These are phyloP conservation scores for Termitomyces sp. DNA, from an alignment of 768 basidiomycete species.

Conservation along the genomic window DNA sequence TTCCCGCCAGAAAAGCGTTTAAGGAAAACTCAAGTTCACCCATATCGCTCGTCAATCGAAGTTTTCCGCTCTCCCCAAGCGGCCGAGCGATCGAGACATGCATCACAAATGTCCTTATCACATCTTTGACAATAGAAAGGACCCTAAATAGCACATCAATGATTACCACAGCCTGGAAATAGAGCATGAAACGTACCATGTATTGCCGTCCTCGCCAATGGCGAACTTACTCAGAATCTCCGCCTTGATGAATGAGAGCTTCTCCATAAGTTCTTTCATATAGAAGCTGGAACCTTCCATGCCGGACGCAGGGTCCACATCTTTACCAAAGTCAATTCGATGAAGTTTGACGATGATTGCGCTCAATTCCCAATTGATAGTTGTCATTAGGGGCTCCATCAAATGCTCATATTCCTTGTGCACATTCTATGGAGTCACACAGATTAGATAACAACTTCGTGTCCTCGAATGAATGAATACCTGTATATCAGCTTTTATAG, in stretches of 20 bases:
- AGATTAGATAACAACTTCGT: slow-evolving; percentile 2
- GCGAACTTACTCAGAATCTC: slow-evolving; percentile 70
- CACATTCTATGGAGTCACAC: slow-evolving; percentile 36
- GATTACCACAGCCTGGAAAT: neutral
- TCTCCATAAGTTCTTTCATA: slow-evolving; percentile 90
- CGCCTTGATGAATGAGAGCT: slow-evolving; percentile 72
- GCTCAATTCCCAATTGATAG: slow-evolving; percentile 76
- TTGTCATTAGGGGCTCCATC: slow-evolving; percentile 54
- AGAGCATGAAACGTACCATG: slow-evolving; percentile 54
- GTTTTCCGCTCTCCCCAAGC: slow-evolving; percentile 87
- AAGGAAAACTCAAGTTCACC: slow-evolving; percentile 92
- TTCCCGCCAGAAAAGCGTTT: slow-evolving; percentile 67
- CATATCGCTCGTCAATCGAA: slow-evolving; percentile 95
- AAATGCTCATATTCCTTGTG: slow-evolving; percentile 47
- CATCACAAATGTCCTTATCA: slow-evolving; percentile 82
- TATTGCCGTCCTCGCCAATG: slow-evolving; percentile 63
- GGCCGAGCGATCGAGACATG: slow-evolving; percentile 94
- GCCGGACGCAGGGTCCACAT: slow-evolving; percentile 57
- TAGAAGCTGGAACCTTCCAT: slow-evolving; percentile 75
- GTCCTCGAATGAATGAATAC: slow-evolving; percentile 30
- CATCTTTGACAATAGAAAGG: slow-evolving; percentile 64
- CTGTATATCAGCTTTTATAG: slow-evolving; percentile 51
- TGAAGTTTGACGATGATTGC: slow-evolving; percentile 81
- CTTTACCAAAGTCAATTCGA: slow-evolving; percentile 74
- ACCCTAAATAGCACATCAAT: slow-evolving; percentile 36